A percentile compares a stretch with the other conserved stretches of the same genome.
Evolutionary conservation across 257 asterid species (phyloP).

Genomic region (Ehretia macrophylla): DNA sequence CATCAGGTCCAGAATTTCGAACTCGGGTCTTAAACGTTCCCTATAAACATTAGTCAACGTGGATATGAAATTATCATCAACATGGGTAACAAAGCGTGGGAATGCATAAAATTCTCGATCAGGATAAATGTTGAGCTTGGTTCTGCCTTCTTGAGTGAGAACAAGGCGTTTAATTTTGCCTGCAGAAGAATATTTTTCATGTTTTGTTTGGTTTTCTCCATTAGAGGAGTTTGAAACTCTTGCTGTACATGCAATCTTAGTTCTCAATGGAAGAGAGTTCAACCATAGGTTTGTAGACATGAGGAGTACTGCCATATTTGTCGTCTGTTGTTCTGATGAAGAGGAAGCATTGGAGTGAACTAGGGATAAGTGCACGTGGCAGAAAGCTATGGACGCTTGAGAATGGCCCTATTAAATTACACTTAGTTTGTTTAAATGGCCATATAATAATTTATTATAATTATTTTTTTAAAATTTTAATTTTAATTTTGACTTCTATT

Average conservation of each 20-base stretch:
- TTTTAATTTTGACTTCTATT: too few relatives aligned
- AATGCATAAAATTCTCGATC: slow-evolving; percentile 65
- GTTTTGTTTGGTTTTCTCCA: slow-evolving; percentile 7
- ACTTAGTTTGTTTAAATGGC: too few relatives aligned
- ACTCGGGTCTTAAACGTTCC: slow-evolving; percentile 48
- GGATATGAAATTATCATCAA: slow-evolving; percentile 56
- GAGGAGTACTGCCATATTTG: neutral
- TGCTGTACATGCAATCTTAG: neutral
- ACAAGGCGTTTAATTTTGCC: slow-evolving; percentile 60
- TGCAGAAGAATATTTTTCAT: slow-evolving; percentile 22
- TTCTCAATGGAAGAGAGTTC: neutral
- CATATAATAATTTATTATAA: too few relatives aligned
- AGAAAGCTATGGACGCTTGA: neutral
- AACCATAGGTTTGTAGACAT: neutral
- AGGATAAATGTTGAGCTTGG: slow-evolving; percentile 47
- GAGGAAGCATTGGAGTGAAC: neutral
- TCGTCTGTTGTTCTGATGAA: neutral
- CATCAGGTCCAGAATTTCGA: slow-evolving; percentile 75
- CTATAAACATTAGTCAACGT: slow-evolving; percentile 44
- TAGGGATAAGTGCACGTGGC: neutral
- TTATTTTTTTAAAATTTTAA: too few relatives aligned
- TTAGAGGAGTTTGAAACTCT: slow-evolving; percentile 14
- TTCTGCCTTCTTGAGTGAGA: slow-evolving; percentile 49
- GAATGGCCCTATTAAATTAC: too few relatives aligned
- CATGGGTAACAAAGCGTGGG: slow-evolving; percentile 71